Evolutionary conservation across 257 asterid genomes (phyloP), one percentile per base, ranked within the genome.

Genomic region (Salvia hispanica): DNA sequence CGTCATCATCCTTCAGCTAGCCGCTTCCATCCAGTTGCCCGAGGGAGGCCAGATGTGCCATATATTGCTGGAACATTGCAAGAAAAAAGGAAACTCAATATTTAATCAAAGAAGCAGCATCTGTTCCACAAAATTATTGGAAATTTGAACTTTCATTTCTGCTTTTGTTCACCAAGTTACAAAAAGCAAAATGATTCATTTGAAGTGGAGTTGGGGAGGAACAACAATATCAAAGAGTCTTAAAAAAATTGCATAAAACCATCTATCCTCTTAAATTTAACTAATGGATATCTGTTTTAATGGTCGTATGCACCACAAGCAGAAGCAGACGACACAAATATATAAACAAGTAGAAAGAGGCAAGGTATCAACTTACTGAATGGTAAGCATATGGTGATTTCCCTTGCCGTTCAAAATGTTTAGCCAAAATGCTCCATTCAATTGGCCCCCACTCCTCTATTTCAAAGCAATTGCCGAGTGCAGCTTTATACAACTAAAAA

Each of bases 321-420:
- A 33, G 8, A 25, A 62, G 34, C 62, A 33, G 8, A 69, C 7
- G 46, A 33, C 5, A 2, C 13, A 36, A 34, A 58, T 34, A 7
- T 25, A 36, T 15, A 25, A 25, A 8, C 64, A 15, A 14, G 44
- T 57, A 33, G 0, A 54, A 28, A 25, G 37, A 13, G 63, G 18
- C 7, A 4, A n/a, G 16, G 62, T 31, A 33, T 61, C 43, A 72
- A 88, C 99, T 94, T 78, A 94, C 97, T 5, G 97, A 85, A 66
- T 94, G 99, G 74, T 91, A 94, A 10, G 99, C 96, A 65, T 90
- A 94, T 2, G 97, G 96, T 54, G 95, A 87, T 74, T 94, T 90
- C 60, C 93, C 96, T 76, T 91, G 99, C 46, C 97, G 96, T 63
- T 88, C 96, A 55, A 93, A 93, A 83, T 93, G 99, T 73, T 90